Evolutionary conservation across 768 basidiomycete species (phyloP).

Genomic region (Amanita molliuscula): DNA sequence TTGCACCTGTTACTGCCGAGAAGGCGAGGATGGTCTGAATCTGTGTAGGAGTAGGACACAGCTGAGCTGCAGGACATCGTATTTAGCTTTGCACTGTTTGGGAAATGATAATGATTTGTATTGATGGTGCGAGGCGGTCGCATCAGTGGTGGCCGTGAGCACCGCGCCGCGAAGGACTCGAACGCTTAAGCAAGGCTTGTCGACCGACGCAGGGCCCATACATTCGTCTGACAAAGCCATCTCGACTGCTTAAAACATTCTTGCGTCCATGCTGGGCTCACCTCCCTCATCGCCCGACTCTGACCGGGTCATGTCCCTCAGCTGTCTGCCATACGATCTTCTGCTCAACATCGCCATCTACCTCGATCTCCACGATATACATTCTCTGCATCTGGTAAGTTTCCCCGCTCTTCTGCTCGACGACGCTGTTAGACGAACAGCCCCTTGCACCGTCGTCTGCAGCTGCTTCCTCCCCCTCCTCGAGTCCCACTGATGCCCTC

Average conservation of each 20-base stretch:
- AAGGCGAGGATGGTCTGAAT: constrained; percentile 5
- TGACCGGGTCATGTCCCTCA: constrained; percentile 20
- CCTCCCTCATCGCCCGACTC: not conserved
- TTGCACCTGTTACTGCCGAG: not conserved
- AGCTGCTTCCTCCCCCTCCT: not conserved
- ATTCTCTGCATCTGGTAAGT: constrained; percentile 52
- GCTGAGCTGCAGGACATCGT: not conserved
- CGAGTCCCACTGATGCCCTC: constrained; percentile 5
- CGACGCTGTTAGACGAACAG: not conserved
- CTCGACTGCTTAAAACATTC: not conserved
- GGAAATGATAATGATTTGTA: too few relatives aligned
- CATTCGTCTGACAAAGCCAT: not conserved
- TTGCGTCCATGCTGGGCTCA: constrained; percentile 4
- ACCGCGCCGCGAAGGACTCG: too few relatives aligned
- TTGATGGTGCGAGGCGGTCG: not conserved
- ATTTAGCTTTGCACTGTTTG: not conserved
- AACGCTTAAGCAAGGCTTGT: not conserved
- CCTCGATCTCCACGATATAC: constrained; percentile 51
- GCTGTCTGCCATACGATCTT: constrained; percentile 57
- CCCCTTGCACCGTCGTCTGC: not conserved
- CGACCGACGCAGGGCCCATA: not conserved
- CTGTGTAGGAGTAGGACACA: not conserved
- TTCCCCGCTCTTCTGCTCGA: not conserved
- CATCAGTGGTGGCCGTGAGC: not conserved
- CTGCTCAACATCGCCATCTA: constrained; percentile 57